Evolutionary conservation across 176 grass and related monocot genomes (phyloP), one percentile per base, ranked within the genome.

Genomic region (Metroxylon sagu): DNA sequence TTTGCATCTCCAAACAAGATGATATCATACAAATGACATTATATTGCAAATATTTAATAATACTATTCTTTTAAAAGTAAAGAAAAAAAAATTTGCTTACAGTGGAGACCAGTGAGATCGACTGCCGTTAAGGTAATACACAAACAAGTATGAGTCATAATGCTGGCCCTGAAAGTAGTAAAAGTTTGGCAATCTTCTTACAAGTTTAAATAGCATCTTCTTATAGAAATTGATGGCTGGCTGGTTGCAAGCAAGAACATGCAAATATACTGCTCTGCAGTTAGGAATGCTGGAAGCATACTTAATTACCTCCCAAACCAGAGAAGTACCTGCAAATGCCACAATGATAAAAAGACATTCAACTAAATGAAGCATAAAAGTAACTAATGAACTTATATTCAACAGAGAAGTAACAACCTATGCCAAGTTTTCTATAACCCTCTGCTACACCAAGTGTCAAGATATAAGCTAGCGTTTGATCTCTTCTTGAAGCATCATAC

Each of bases 241-340:
- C 52, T 85, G 88, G 64, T 98, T 98, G 62, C 92, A 98, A 25
- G 93, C 91, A 76, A 98, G 92, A 71, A 98, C 87, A 91, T 98
- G 93, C 52, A 98, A 80, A 74, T 98, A 98, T 51, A 98, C 87
- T 65, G 79, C 93, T 74, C 84, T 83, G 79, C 93, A 98, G 73
- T 68, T 83, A 19, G 76, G 76, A 74, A 98, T 90, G 57, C 87
- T 98, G 50, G 73, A 66, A 28, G 93, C 84, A 78, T 98, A 91
- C 74, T 98, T 98, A 77, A 88, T 85, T 71, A 92, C 93, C 74
- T 98, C 87, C 23, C 69, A 69, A 64, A 98, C 84, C 76, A 98
- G 79, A 26, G 87, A 87, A 53, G 84, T 84, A 64, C 87, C 93
- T 98, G 93, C 60, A 85, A 78, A 60, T 66, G 23, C 14, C 29